A percentile compares a stretch with the other conserved stretches of the same genome.
Conservation (phyloP, 805 yeast species). For the Barnettozyma siamensis region DNA sequence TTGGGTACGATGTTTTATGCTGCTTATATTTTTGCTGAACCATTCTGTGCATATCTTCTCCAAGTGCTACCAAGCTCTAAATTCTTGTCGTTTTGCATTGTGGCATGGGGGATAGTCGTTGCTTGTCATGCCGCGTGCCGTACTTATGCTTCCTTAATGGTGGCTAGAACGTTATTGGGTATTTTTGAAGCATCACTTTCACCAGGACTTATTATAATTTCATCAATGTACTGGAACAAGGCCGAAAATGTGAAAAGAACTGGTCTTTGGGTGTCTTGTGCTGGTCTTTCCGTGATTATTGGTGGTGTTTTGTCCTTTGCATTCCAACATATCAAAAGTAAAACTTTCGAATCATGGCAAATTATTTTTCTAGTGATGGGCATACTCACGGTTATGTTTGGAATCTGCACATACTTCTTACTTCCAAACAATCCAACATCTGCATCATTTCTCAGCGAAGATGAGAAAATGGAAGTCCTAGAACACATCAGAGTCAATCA, state of each 20-base stretch:
- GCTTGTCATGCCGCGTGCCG: slow-evolving; percentile 48
- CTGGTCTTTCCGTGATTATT: slow-evolving; percentile 43
- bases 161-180: slow-evolving; percentile 49
- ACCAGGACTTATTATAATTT: slow-evolving; percentile 50
- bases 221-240: slow-evolving; percentile 58
- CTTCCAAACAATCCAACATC: slow-evolving; percentile 47
- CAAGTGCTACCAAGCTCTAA: slow-evolving; percentile 52
- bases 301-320: slow-evolving; percentile 46
- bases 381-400: slow-evolving; percentile 44
- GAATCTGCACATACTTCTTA: slow-evolving; percentile 35
- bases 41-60: slow-evolving; percentile 40
- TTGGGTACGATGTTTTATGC: slow-evolving; percentile 49
- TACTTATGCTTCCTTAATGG: slow-evolving; percentile 47
- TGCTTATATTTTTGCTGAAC: slow-evolving; percentile 49
- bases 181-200: slow-evolving; percentile 50
- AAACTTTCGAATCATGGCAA: slow-evolving; percentile 50
- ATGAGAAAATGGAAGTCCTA: slow-evolving; percentile 37
- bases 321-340: slow-evolving; percentile 43
- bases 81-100: slow-evolving; percentile 40
- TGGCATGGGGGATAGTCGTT: slow-evolving; percentile 50
- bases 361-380: slow-evolving; percentile 56
- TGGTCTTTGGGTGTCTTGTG: slow-evolving; percentile 53
- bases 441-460: slow-evolving; percentile 30
- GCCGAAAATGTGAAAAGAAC: slow-evolving; percentile 47
- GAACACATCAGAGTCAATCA: slow-evolving; percentile 39